Evolutionary conservation across 2,329 filamentous ascomycete species (phyloP).

Genomic region (Delphinella strobiligena): DNA sequence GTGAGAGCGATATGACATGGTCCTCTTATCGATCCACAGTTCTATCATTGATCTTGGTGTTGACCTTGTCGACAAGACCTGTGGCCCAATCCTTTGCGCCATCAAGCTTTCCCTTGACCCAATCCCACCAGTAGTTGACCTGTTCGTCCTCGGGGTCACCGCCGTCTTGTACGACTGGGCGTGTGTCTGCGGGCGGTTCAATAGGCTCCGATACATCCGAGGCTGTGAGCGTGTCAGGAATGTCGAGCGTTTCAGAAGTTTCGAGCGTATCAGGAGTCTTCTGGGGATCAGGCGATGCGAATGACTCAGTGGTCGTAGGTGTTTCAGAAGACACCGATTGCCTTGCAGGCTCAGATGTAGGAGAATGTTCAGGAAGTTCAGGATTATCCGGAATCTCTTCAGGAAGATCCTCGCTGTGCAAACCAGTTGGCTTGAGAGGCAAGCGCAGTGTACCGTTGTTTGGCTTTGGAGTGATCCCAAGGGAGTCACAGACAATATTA

Average conservation of each 20-base stretch:
- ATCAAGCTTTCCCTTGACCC: constrained; percentile 20
- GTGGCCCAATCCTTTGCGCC: constrained; percentile 21
- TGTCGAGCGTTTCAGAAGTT: neutral
- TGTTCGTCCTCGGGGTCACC: constrained; percentile 12
- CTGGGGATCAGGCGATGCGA: too few species aligned
- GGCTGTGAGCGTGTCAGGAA: neutral
- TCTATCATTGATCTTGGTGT: neutral
- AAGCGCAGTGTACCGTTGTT: constrained; percentile 83
- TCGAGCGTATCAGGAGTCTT: too few species aligned
- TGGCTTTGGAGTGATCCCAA: constrained; percentile 58
- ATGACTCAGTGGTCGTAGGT: neutral
- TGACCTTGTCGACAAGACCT: constrained; percentile 11
- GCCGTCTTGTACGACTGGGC: constrained; percentile 9
- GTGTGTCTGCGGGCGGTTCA: neutral
- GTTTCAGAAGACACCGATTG: neutral
- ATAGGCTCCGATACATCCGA: neutral
- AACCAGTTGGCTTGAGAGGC: constrained; percentile 51
- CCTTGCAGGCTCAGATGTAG: neutral
- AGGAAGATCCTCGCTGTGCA: constrained; percentile 33
- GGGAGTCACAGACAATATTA: constrained; percentile 82
- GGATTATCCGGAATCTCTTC: constrained; percentile 12
- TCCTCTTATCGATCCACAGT: too few species aligned
- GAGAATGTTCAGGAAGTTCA: neutral
- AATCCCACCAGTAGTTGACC: constrained; percentile 17
- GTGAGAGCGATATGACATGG: too few species aligned